Evolutionary conservation across 306 rosid genomes (phyloP), one percentile per base, ranked within the genome.

Genomic region (Cucurbita ficifolia): DNA sequence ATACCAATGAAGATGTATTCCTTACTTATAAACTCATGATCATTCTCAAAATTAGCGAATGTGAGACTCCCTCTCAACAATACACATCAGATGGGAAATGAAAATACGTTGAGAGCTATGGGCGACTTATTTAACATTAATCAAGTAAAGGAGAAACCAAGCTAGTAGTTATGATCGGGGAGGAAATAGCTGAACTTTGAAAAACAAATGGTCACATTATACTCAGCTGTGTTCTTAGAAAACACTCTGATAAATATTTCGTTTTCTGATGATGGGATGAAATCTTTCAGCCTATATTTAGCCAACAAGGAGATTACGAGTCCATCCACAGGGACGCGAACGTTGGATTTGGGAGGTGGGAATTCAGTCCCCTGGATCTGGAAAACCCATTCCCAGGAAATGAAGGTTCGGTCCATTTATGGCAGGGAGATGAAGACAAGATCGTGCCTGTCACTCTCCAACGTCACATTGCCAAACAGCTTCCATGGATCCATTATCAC

Each of bases 401-500:
- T 22, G 96, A 88, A 80, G 93, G 86, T 53, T 83, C 87, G 0
- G 89, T 90, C 56, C 97, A 93, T 81, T 22, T 93, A 74, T 93
- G 97, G 97, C 98, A 93, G 0, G 98, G 98, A 56, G 96, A 86
- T 19, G 89, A 93, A 0, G 98, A 93, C 83, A 0, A 16, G 61
- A 1, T 90, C 21, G 94, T 86, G 53, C 92, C 90, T 21, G 89
- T 80, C 59, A 77, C 71, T 7, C 61, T 82, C 57, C 90, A 88
- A 60, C 82, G 90, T 46, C 76, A 84, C 83, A 87, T 90, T 75
- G 89, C 76, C 0, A 83, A 87, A 72, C 81, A 54, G 36, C 90
- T 93, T 68, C 89, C 95, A 1, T 93, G 98, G 97, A 85, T 93
- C 80, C 88, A 55, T 16, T 93, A 93, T 78, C 96, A 93, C 17